Evolutionary conservation across 306 rosid genomes (phyloP), one percentile per base, ranked within the genome.

Genomic region (Cicer bijugum): DNA sequence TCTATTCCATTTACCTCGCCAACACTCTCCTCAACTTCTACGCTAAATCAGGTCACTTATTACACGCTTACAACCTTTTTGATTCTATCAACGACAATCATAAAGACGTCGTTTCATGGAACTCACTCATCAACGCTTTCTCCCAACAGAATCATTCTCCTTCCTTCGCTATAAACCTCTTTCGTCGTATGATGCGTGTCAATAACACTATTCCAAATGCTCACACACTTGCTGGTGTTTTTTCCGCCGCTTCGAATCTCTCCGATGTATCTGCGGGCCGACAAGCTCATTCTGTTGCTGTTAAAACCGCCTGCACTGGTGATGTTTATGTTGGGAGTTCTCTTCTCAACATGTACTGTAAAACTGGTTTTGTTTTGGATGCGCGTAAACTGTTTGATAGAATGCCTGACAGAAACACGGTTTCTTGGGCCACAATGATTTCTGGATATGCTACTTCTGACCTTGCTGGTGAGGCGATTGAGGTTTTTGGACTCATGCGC

Each of bases 271-370:
- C 0, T 1, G 81, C 74, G 4, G 90, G 96, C 23, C 75, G 17
- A 8, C 91, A 89, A 52, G 85, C 83, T 6, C 96, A 90, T 9
- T 23, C 87, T 0, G 35, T 89, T 51, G 93, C 93, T 1, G 28
- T 89, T 46, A 93, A 93, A 48, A 78, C 82, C 0, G 80, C 77
- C 0, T 79, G 90, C 47, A 71, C 75, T 40, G 63, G 9, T 16
- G 97, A 89, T 58, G 98, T 87, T n/a, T 93, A 84, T 48, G 97
- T 86, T 1, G 93, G 92, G 5, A 90, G 96, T 39, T 92, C 91
- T 48, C 87, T 89, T 2, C 74, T 92, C 0, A 90, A 86, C 14
- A 37, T 90, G 87, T 89, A 89, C 4, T 90, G 93, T 12, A 90
- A 90, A 39, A 71, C 73, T 58, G 87, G 97, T 53, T 42, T 78